Base-by-base conservation (phyloP, 495 filamentous ascomycete genomes). In the Neurospora discreta region DNA sequence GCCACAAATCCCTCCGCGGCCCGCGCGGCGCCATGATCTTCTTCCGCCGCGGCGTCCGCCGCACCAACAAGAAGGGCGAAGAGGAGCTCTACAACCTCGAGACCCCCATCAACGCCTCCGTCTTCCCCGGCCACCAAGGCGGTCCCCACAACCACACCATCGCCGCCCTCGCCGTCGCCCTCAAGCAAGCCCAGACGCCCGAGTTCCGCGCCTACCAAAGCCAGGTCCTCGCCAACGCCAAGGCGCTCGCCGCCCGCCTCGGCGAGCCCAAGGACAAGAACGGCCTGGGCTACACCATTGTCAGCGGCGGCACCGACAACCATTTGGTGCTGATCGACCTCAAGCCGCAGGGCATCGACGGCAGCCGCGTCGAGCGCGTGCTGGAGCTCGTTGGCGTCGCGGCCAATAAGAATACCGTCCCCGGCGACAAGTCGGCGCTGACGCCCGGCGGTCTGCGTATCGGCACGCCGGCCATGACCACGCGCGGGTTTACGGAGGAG, bases 141-240 rank as follows among this genome's bases (percentile, higher is more conserved):
- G 95, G 95, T 5, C 95, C 95, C 15, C 95, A 99, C 86, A 99
- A 99, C 84, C 95, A 99, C 83, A 99, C 95, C 70, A 99, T 99
- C 81, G 95, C 95, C 65, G 96, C 95, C 15, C 86, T 99, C 41
- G 87, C 96, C 18, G 95, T 99, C 3, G 95, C 95, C 2, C 86
- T 99, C 39, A 93, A 94, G 82, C 95, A 99, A 82, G 93, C 95
- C 1, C 93, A 96, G 76, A 90, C 89, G 0, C 82, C 87, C n/a
- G 93, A 97, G 73, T 99, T 99, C 84, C 88, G 89, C 77, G 83
- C 88, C 40, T 99, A 99, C 82, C 95, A 99, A 80, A 84, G 91
- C 77, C 90, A 91, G 74, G 94, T 98, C 39, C 87, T 99, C 43
- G 82, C 86, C 72, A 99, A 99, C 79, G 91, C 95, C 38, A 89